Percentiles rank a stretch among this genome's conserved stretches.
phyloP scores from a whole-genome alignment of 1,284 basidiomycete species.

The Lentinus polychrous region DNA sequence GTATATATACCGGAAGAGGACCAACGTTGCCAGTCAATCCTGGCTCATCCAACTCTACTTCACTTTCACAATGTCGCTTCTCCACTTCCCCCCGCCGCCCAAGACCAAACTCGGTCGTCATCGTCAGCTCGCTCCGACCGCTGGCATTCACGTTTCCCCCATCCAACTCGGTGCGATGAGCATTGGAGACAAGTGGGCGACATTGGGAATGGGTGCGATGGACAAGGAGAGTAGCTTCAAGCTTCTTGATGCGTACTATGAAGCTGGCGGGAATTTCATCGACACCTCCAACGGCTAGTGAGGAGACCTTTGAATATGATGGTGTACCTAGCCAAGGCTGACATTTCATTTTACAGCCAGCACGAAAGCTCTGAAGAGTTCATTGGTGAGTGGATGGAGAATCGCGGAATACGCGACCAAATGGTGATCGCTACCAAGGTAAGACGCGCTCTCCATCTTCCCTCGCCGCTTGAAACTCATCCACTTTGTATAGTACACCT shows the following conservation, averaged over 20 bases:
- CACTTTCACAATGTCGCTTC: no score
- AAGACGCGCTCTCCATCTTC: neutral
- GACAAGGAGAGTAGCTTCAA: conserved; percentile 24
- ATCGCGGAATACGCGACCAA: conserved; percentile 12
- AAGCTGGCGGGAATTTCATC: conserved; percentile 27
- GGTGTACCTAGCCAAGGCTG: no score
- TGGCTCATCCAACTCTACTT: no score
- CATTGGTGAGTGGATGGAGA: conserved; percentile 15
- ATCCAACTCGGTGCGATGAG: conserved; percentile 40
- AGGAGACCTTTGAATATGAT: neutral
- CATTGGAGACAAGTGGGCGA: conserved; percentile 39
- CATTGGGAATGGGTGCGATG: conserved; percentile 32
- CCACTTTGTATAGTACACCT: conserved; percentile 22
- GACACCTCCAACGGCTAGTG: conserved; percentile 27
- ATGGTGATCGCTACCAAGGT: conserved; percentile 14
- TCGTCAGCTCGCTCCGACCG: neutral
- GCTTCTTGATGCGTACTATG: conserved; percentile 25
- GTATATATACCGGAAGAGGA: no score
- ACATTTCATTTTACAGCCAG: conserved; percentile 7
- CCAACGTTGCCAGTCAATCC: no score
- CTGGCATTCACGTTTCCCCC: conserved; percentile 1
- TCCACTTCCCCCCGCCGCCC: neutral
- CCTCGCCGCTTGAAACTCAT: neutral
- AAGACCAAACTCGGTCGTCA: conserved; percentile 4
- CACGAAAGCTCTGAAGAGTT: conserved; percentile 12